A percentile compares a stretch with the other conserved stretches of the same genome.
Evolutionary conservation across 1,139 yeast genomes (phyloP).

Genomic region (Candida freyschussii): DNA sequence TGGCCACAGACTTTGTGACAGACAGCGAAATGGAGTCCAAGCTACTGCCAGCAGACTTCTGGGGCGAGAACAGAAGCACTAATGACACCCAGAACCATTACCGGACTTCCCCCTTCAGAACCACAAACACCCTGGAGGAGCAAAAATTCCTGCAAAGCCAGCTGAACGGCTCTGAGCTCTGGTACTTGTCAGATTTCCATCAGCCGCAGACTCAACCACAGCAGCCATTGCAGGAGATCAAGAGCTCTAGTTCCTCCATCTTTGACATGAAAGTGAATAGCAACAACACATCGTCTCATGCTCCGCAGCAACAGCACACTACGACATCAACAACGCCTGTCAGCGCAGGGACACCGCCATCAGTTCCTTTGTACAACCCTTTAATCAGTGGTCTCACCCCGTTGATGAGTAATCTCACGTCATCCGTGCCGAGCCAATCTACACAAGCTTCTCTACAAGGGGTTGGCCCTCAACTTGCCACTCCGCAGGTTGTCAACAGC

Average conservation of each 20-base stretch:
- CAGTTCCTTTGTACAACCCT: conserved; percentile 2
- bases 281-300: neutral
- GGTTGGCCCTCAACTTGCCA: neutral
- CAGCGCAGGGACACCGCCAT: conserved; percentile 4
- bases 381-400: conserved; percentile 1
- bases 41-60: conserved; percentile 15
- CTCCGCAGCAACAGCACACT: conserved; percentile 3
- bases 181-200: conserved; percentile 13
- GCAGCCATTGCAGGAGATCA: conserved; percentile 2
- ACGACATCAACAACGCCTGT: conserved; percentile 9
- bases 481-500: conserved; percentile 7
- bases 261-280: conserved; percentile 10
- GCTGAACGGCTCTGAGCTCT: conserved; percentile 8
- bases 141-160: conserved; percentile 14
- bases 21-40: conserved; percentile 15
- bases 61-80: conserved; percentile 6
- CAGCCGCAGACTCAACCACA: conserved; percentile 4
- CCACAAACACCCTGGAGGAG: conserved; percentile 16
- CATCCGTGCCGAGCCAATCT: neutral
- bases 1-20: conserved; percentile 9
- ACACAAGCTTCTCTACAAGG: neutral
- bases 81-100: too few relatives aligned
- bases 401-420: neutral
- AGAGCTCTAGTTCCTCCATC: conserved; percentile 3
- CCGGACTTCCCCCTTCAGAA: too few relatives aligned